These are phyloP conservation scores for Xylariaceae sp. DNA, from an alignment of 2,329 filamentous ascomycete species.

Conservation along the genomic window DNA sequence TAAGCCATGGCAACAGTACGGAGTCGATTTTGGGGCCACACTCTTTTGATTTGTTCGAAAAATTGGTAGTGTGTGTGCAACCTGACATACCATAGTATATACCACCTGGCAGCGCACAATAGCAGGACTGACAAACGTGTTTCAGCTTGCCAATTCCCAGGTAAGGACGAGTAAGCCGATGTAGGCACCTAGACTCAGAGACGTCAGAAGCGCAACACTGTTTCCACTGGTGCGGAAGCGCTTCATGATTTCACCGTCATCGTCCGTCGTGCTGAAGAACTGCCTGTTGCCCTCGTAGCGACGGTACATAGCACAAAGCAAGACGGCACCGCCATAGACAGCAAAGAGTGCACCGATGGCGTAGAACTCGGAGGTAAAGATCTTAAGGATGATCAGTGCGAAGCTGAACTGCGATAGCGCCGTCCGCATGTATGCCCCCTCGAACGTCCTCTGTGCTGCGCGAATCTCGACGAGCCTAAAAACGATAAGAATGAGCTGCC, in stretches of 20 bases:
- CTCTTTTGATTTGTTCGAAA: too few relatives aligned
- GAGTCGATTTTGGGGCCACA: too few relatives aligned
- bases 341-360: conserved; percentile 94
- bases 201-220: conserved; percentile 55
- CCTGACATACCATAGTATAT: too few relatives aligned
- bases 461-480: conserved; percentile 57
- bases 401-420: conserved; percentile 94
- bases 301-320: conserved; percentile 79
- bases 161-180: conserved; percentile 53
- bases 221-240: conserved; percentile 63
- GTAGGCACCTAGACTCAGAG: conserved; percentile 56
- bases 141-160: conserved; percentile 38
- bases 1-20: too few relatives aligned
- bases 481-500: too few relatives aligned
- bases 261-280: conserved; percentile 67
- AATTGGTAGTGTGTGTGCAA: too few relatives aligned
- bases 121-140: too few relatives aligned
- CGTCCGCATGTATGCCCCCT: conserved; percentile 94
- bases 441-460: conserved; percentile 92
- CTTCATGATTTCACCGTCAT: conserved; percentile 41
- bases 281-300: conserved; percentile 89
- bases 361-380: conserved; percentile 96
- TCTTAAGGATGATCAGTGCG: conserved; percentile 88
- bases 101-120: too few relatives aligned
- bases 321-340: conserved; percentile 79